Base-by-base conservation (phyloP, 352 stramenopile species). In the Pythium guiyangense region DNA sequence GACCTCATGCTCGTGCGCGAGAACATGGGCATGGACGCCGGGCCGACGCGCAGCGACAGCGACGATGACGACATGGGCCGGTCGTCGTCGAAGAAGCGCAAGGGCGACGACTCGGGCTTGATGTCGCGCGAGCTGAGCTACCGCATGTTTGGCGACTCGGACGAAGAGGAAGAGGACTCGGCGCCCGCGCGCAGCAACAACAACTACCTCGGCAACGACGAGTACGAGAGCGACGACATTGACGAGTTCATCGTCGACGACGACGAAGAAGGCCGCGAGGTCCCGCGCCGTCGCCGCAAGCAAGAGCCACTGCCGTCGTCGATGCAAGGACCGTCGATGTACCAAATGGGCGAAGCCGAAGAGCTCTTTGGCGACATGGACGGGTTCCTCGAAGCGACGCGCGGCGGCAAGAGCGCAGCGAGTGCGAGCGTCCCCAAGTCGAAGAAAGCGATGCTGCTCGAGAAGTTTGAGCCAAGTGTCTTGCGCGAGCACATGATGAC, bases 401-500 rank as follows among this genome's bases (percentile, higher is more conserved):
- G 82, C 34, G 86, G 76, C 15, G 68, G 61, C 14, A 62, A 71
- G 25, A 61, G 49, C 9, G 62, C 72, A 3, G n/a, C 60, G 6
- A 45, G 60, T 22, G 52, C 62, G 0, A 40, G 20, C 2, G 62
- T 60, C 34, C 59, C 59, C 3, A 92, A 89, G 45, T 91, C 85
- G 22, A 94, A 91, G 61, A 91, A 92, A 54, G 83, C 82, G 3
- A 78, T 88, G n/a, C 43, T 96, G 40, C 54, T 96, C 25, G 84
- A 96, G 46, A 94, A 94, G 53, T 96, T 91, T 37, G 86, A 96
- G 55, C 86, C 86, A 1, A 89, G 83, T 59, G 84, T 94, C 43
- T 59, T 96, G 52, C 90, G 90, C 60, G 86, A 92, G 42, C 84
- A 93, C 64, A 93, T 94, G 84, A 96, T 96, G 86, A 96, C 86